Percentiles rank a stretch among this genome's conserved stretches.
Evolutionary conservation across 2,329 filamentous ascomycete genomes (phyloP).

Genomic region (Corynespora cassiicola): DNA sequence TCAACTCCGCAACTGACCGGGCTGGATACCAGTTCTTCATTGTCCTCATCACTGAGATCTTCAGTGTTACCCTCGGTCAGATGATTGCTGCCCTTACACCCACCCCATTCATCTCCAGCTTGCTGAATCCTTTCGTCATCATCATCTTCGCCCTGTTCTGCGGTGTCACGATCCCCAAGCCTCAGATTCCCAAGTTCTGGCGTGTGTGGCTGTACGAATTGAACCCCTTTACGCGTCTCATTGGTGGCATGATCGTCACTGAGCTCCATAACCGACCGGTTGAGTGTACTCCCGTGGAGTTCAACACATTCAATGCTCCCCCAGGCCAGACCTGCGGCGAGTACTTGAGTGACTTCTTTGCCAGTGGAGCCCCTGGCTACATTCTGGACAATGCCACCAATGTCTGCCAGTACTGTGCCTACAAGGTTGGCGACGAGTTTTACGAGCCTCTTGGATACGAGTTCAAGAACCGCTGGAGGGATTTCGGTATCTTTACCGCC

Average conservation of each 20-base stretch:
- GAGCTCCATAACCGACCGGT: constrained; percentile 73
- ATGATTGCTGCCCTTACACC: constrained; percentile 79
- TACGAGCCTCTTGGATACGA: constrained; percentile 71
- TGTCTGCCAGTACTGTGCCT: constrained; percentile 82
- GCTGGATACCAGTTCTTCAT: constrained; percentile 90
- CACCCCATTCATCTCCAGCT: constrained; percentile 76
- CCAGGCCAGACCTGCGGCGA: constrained; percentile 71
- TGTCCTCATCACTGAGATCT: constrained; percentile 81
- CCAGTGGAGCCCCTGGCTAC: constrained; percentile 73
- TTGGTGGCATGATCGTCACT: constrained; percentile 80
- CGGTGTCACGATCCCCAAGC: constrained; percentile 80
- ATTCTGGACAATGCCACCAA: constrained; percentile 69
- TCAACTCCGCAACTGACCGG: constrained; percentile 66
- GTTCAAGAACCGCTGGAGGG: constrained; percentile 77
- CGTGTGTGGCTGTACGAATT: constrained; percentile 81
- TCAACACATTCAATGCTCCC: constrained; percentile 73
- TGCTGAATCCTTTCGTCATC: constrained; percentile 82
- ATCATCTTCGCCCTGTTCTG: constrained; percentile 87
- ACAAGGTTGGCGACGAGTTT: constrained; percentile 80
- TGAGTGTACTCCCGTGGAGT: constrained; percentile 65
- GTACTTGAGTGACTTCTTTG: constrained; percentile 78
- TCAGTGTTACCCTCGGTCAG: constrained; percentile 79
- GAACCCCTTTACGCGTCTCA: constrained; percentile 82
- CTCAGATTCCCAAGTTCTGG: constrained; percentile 81
- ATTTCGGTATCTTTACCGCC: constrained; percentile 77